Percentiles rank a stretch among this genome's conserved stretches.
phyloP scores from a whole-genome alignment of 1,139 yeast genomes.

The Sugiyamaella grinbergsii region DNA sequence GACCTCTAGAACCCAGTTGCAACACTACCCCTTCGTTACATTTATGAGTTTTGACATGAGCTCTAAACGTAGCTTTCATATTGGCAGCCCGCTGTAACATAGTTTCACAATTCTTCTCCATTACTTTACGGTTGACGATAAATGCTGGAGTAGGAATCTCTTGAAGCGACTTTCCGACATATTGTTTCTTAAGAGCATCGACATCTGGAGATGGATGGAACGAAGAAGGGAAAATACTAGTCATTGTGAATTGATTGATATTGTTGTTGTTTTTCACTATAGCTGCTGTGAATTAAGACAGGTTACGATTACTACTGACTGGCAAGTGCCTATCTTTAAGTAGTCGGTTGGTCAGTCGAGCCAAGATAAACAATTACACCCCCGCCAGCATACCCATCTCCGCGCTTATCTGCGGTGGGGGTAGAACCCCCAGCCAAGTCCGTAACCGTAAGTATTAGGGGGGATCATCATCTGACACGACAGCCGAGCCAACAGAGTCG shows the following conservation, averaged over 20 bases:
- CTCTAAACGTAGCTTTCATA: constrained; percentile 57
- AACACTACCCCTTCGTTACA: constrained; percentile 50
- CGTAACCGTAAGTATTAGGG: too few species aligned
- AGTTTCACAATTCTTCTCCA: constrained; percentile 32
- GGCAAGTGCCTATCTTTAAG: constrained; percentile 1
- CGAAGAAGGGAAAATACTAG: constrained; percentile 9
- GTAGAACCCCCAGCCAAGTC: too few species aligned
- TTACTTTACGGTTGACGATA: constrained; percentile 37
- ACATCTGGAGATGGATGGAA: constrained; percentile 31
- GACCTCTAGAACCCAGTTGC: constrained; percentile 48
- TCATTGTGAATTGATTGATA: not conserved
- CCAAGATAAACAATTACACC: not conserved
- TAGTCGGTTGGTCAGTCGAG: not conserved
- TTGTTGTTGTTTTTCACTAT: not conserved
- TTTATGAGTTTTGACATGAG: constrained; percentile 79
- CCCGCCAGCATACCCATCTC: constrained; percentile 16
- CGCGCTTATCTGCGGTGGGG: constrained; percentile 16
- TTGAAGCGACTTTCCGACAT: constrained; percentile 37
- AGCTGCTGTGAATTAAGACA: not conserved
- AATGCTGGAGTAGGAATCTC: constrained; percentile 46
- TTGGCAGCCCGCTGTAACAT: constrained; percentile 47
- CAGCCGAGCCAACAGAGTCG: not conserved
- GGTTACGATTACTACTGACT: not conserved
- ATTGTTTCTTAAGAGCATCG: constrained; percentile 34
- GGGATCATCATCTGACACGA: too few species aligned